Percentiles rank a stretch among this genome's conserved stretches.
Conservation (phyloP, 2,329 filamentous ascomycete species). For the Berkeleyomyces basicola region DNA sequence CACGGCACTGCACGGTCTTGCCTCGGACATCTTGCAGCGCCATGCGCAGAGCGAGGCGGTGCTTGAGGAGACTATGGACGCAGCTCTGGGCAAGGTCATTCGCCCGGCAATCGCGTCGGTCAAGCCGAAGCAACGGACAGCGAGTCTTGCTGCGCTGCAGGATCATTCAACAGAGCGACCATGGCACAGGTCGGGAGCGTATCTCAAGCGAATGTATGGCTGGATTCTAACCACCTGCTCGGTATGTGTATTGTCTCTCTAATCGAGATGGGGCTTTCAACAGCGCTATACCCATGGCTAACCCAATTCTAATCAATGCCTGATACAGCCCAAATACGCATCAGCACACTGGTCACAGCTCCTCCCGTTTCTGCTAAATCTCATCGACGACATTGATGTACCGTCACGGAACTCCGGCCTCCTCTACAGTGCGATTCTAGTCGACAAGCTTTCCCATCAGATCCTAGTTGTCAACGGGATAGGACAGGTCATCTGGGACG, state of each 20-base stretch:
- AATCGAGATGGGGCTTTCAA: background rate
- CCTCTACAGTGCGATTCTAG: conserved; percentile 34
- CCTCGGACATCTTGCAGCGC: background rate
- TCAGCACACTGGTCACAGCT: conserved; percentile 48
- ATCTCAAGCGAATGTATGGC: conserved; percentile 5
- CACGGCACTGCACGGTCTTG: background rate
- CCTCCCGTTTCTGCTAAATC: conserved; percentile 50
- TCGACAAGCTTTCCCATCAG: conserved; percentile 33
- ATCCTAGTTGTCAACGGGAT: conserved; percentile 48
- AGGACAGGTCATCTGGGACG: conserved; percentile 49
- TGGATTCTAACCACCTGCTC: conserved; percentile 13
- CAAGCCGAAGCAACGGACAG: background rate
- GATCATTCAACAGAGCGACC: conserved; percentile 9
- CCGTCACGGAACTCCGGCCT: conserved; percentile 40
- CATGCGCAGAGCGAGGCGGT: background rate
- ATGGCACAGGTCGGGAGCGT: conserved; percentile 5
- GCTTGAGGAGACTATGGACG: conserved; percentile 3
- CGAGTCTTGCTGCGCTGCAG: background rate
- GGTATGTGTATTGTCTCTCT: background rate
- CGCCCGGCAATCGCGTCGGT: background rate
- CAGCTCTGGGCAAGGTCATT: background rate
- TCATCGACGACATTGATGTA: conserved; percentile 46
- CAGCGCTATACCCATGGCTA: background rate
- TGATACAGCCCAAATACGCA: conserved; percentile 26
- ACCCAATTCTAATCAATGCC: background rate